Evolutionary conservation across 2,329 filamentous ascomycete species (phyloP).

Genomic region (Calonectria multiphialidica): DNA sequence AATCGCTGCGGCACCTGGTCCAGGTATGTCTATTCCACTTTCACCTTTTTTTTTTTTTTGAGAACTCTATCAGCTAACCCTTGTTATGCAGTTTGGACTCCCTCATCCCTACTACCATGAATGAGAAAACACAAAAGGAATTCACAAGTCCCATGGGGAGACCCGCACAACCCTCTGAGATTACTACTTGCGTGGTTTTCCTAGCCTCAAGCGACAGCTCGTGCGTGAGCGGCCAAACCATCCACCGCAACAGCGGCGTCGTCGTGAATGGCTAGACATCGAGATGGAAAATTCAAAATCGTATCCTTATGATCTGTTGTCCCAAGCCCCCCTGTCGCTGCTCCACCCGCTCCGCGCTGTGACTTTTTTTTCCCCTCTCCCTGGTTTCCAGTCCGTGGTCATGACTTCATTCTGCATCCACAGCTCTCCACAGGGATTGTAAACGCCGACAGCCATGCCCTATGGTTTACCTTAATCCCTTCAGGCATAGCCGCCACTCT

Average conservation of each 20-base stretch:
- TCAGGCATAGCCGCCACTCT: not conserved
- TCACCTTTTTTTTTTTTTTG: conserved; percentile 58
- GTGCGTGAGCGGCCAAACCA: not conserved
- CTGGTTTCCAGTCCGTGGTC: not conserved
- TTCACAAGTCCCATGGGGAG: conserved; percentile 54
- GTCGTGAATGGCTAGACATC: not conserved
- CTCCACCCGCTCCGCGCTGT: not conserved
- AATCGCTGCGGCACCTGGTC: conserved; percentile 58
- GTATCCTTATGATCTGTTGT: too few species aligned
- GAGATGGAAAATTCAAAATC: not conserved
- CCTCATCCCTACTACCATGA: conserved; percentile 13
- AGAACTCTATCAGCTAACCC: conserved; percentile 39
- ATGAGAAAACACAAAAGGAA: conserved; percentile 58
- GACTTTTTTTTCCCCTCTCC: not conserved
- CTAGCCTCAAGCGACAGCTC: conserved; percentile 46
- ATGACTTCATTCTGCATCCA: not conserved
- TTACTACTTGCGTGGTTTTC: conserved; percentile 56
- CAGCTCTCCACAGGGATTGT: not conserved
- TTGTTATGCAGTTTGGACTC: not conserved
- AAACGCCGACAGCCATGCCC: not conserved
- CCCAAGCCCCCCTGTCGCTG: not conserved
- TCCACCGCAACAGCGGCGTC: not conserved
- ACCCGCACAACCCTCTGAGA: conserved; percentile 58
- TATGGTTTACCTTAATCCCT: not conserved
- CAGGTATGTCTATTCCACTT: conserved; percentile 56